Conservation (phyloP, 805 yeast species). For the Cyberlindnera bimundalis region DNA sequence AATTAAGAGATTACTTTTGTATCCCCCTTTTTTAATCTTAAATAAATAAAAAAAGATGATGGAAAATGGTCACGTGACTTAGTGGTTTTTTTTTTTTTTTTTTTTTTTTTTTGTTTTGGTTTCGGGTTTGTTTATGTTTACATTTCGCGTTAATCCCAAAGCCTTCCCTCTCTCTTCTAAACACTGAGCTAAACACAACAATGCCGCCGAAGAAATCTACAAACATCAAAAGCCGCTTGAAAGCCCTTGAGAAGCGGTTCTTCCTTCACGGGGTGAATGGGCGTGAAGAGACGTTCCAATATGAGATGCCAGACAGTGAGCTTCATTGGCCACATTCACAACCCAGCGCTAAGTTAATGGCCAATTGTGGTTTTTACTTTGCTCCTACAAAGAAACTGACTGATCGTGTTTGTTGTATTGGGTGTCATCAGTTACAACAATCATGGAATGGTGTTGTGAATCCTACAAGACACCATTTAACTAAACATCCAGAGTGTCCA, state of each 20-base stretch:
- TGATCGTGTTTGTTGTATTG: constrained; percentile 56
- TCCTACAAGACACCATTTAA: constrained; percentile 46
- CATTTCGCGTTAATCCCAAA: constrained; percentile 2
- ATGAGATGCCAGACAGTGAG: constrained; percentile 15
- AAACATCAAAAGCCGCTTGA: constrained; percentile 4
- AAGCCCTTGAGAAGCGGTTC: constrained; percentile 9
- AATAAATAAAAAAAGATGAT: too few species aligned
- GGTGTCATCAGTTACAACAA: constrained; percentile 51
- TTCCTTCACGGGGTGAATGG: constrained; percentile 12
- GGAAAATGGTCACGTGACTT: too few species aligned
- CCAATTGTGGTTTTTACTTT: constrained; percentile 59
- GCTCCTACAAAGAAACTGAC: constrained; percentile 48
- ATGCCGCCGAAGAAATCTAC: constrained; percentile 12
- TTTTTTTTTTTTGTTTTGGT: too few species aligned
- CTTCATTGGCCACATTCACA: constrained; percentile 26
- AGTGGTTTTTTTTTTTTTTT: too few species aligned
- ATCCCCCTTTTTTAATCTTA: too few species aligned
- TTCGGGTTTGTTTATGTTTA: too few species aligned
- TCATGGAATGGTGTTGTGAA: constrained; percentile 56
- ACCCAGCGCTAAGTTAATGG: constrained; percentile 39
- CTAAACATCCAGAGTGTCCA: constrained; percentile 32
- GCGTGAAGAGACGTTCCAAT: constrained; percentile 18
- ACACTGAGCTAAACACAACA: too few species aligned
- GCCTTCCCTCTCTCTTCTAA: too few species aligned
- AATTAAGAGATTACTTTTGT: too few species aligned